phyloP scores from a whole-genome alignment of 192 early-diverging fungal genomes.

The Lobosporangium transversale region DNA sequence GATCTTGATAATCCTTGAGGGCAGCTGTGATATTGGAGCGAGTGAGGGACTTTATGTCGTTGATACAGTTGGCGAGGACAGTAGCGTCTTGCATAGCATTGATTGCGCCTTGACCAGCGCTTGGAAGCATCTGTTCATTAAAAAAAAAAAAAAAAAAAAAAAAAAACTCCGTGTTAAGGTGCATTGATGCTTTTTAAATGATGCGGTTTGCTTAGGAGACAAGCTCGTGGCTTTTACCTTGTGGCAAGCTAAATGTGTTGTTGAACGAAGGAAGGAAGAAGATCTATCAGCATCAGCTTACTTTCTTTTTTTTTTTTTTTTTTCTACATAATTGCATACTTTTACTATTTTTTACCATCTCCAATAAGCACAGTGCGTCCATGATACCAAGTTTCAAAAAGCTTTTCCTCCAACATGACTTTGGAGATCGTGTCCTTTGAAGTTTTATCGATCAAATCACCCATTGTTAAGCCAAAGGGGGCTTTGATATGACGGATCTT shows the following conservation, averaged over 20 bases:
- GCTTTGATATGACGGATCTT: slow-evolving; percentile 24
- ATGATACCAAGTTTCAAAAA: too few species aligned
- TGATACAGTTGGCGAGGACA: slow-evolving; percentile 39
- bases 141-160: too few species aligned
- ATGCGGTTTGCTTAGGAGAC: not conserved
- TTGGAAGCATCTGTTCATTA: slow-evolving; percentile 26
- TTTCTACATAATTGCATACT: too few species aligned
- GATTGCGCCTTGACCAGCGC: slow-evolving; percentile 37
- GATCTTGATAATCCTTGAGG: slow-evolving; percentile 15
- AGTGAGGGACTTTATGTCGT: slow-evolving; percentile 1
- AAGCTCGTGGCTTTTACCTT: slow-evolving; percentile 6
- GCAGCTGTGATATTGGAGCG: not conserved
- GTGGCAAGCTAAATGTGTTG: slow-evolving; percentile 29
- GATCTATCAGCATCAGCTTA: too few species aligned
- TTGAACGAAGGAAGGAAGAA: too few species aligned
- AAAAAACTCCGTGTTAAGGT: too few species aligned
- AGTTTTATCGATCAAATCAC: slow-evolving; percentile 29
- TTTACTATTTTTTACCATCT: too few species aligned
- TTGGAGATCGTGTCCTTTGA: slow-evolving; percentile 28
- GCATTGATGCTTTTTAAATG: too few species aligned
- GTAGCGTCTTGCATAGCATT: slow-evolving; percentile 46
- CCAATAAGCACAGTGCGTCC: too few species aligned
- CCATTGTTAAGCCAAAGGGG: slow-evolving; percentile 38
- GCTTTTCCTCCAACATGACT: slow-evolving; percentile 49
- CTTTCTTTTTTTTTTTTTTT: too few species aligned